These are phyloP conservation scores for Ceratocystiopsis minuta DNA, from an alignment of 2,329 filamentous ascomycete genomes.

Conservation along the genomic window DNA sequence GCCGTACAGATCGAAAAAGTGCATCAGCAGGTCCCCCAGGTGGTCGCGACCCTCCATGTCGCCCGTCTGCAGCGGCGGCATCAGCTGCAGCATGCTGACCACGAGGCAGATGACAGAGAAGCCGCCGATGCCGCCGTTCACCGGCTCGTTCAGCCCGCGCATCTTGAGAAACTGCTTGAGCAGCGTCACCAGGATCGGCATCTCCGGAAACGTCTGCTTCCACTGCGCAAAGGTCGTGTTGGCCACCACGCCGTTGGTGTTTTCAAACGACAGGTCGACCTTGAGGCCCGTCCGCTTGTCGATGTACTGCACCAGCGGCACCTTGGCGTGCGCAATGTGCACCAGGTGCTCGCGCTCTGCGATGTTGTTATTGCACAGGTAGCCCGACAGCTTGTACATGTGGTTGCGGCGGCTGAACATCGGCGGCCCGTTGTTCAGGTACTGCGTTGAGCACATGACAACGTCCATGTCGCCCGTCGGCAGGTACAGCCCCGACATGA, in stretches of 20 bases:
- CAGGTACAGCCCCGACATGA: conserved; percentile 59
- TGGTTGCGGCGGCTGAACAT: conserved; percentile 32
- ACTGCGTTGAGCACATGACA: conserved; percentile 50
- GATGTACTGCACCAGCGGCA: conserved; percentile 83
- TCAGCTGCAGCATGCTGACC: conserved; percentile 68
- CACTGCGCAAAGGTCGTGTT: conserved; percentile 65
- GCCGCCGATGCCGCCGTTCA: conserved; percentile 77
- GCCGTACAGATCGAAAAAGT: conserved; percentile 82
- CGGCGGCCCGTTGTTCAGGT: conserved; percentile 32
- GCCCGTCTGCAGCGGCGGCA: conserved; percentile 50
- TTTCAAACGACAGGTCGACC: conserved; percentile 92
- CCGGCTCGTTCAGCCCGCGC: conserved; percentile 79
- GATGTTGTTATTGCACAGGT: conserved; percentile 38
- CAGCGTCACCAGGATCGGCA: conserved; percentile 71
- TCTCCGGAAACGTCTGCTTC: conserved; percentile 62
- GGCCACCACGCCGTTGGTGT: conserved; percentile 61
- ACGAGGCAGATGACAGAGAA: conserved; percentile 91
- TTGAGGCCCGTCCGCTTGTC: conserved; percentile 62
- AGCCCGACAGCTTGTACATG: conserved; percentile 43
- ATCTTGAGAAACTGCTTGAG: conserved; percentile 89
- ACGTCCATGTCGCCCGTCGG: conserved; percentile 83
- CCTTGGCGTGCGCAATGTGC: conserved; percentile 57
- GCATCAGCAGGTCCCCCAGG: conserved; percentile 63
- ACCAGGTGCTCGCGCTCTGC: conserved; percentile 41
- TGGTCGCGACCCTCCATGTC: conserved; percentile 44